Percentiles rank a stretch among this genome's conserved stretches.
Evolutionary conservation across 306 rosid genomes (phyloP).

Genomic region (Rosa lucieae): DNA sequence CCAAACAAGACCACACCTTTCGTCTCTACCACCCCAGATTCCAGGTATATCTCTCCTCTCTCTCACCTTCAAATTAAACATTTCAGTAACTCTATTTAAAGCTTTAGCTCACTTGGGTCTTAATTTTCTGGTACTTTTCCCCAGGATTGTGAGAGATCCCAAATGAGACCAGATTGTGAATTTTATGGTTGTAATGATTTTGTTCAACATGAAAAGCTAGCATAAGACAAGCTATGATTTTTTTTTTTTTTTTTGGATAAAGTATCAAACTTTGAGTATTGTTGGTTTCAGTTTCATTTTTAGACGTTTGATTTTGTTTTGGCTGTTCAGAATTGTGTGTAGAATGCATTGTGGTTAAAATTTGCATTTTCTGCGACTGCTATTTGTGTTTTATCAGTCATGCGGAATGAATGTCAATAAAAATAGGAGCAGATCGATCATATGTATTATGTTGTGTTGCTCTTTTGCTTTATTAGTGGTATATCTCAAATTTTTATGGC

Average conservation of each 20-base stretch:
- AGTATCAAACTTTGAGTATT: not conserved
- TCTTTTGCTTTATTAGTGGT: not conserved
- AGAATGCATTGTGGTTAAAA: not conserved
- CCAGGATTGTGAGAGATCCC: not conserved
- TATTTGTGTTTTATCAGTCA: not conserved
- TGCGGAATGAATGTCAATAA: not conserved
- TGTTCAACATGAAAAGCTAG: not conserved
- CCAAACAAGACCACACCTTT: not conserved
- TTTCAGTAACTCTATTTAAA: not conserved
- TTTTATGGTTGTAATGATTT: not conserved
- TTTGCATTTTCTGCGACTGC: not conserved
- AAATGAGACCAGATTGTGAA: not conserved
- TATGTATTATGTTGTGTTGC: not conserved
- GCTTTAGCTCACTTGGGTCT: slow-evolving; percentile 4
- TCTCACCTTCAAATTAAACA: not conserved
- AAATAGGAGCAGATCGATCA: not conserved
- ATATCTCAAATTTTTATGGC: not conserved
- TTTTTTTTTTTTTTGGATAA: not conserved
- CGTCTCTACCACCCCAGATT: slow-evolving; percentile 14
- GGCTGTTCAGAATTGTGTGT: not conserved
- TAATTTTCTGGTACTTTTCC: not conserved
- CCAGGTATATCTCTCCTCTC: slow-evolving; percentile 13
- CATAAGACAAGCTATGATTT: not conserved
- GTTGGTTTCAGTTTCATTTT: not conserved
- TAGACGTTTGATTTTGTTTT: not conserved